Base-by-base conservation (phyloP, 108 stramenopile genomes). In the Cyclotella choctawhatcheeana region DNA sequence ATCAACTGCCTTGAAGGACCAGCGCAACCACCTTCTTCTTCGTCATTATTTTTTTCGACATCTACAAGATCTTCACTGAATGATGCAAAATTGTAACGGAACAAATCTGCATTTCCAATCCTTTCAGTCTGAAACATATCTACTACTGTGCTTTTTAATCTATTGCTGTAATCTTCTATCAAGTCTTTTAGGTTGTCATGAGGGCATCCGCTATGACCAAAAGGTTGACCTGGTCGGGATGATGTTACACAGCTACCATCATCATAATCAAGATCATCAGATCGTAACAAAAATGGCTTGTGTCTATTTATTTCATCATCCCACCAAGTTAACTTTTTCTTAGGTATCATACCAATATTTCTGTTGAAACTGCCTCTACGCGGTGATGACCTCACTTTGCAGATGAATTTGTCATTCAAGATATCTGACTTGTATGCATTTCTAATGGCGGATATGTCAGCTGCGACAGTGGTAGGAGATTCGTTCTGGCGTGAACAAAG, bases 251-350 rank as follows among this genome's bases (percentile, higher is more conserved):
- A 31, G 26, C 56, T 5, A 20, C 32, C 58, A 44, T 52, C 35
- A 31, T 44, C 59, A 48, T 44, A 52, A n/a, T n/a, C n/a, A 45
- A 7, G 25, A 27, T 71, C 70, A 44, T 59, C 70, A 2, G 77
- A 51, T 40, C 61, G 58, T 16, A 78, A 24, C 21, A 56, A 16
- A 58, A 71, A 58, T 17, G 64, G 58, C 43, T 78, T 78, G 65
- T 71, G 48, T 12, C 3, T 18, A 44, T 78, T 78, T 6, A 8
- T 32, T 22, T 54, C 40, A 58, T 71, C 77, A 60, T 78, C 77
- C 77, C 77, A 78, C 77, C 77, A 78, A 16, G 70, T 78, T 52
- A 76, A 67, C 20, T 43, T 66, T 18, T 78, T 78, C 59, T 53
- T 71, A 60, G 54, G 55, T 30, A n/a, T 60, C n/a, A 35, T 50